These are phyloP conservation scores for Rhodamnia rubescens DNA, from an alignment of 345 rosid genomes.

Conservation along the genomic window DNA sequence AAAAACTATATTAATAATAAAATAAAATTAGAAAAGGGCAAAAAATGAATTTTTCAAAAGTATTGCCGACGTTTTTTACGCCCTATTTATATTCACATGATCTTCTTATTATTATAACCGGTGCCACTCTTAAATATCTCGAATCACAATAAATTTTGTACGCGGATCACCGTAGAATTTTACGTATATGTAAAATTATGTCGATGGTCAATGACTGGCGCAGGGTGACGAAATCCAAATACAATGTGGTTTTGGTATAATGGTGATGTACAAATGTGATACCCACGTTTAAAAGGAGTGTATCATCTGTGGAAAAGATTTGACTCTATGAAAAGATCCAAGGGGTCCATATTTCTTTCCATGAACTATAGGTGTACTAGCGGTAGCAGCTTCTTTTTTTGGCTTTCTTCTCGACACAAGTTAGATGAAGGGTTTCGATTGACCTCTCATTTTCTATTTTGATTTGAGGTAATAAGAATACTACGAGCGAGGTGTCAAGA, in stretches of 20 bases:
- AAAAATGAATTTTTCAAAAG: neutral
- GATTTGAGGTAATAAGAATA: neutral
- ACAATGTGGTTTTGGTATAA: neutral
- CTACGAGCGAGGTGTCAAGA: neutral
- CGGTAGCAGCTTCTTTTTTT: neutral
- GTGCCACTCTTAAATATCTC: neutral
- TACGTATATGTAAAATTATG: neutral
- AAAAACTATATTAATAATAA: no score
- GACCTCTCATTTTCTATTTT: neutral
- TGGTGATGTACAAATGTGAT: neutral
- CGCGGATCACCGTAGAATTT: accelerated
- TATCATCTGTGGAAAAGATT: neutral
- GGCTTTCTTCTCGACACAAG: neutral
- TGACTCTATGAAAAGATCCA: neutral
- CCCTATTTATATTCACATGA: accelerated
- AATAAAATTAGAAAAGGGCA: no score
- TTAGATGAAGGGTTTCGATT: neutral
- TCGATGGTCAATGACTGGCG: neutral
- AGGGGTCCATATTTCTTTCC: neutral
- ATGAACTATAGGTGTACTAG: no score
- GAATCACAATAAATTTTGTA: neutral
- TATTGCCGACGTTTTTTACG: neutral
- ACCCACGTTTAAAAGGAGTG: neutral
- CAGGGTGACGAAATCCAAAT: neutral
- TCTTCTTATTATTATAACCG: no score